Evolutionary conservation across 345 rosid species (phyloP).

Genomic region (Gossypium ekmanianum): DNA sequence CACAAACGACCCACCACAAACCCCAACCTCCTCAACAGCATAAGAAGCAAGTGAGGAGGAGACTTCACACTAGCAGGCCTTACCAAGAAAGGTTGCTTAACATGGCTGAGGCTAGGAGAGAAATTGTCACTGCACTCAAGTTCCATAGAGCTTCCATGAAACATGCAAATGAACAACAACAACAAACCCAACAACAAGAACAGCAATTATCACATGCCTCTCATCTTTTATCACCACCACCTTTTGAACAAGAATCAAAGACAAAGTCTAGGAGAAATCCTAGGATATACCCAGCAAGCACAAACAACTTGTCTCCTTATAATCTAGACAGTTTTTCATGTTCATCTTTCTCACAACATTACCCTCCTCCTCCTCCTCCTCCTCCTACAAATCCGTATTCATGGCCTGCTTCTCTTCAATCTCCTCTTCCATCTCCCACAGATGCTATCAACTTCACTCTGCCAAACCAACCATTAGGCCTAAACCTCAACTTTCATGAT

Average conservation of each 20-base stretch:
- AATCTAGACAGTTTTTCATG: constrained; percentile 27
- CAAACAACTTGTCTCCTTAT: constrained; percentile 25
- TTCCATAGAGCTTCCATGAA: constrained; percentile 93
- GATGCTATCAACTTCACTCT: constrained; percentile 47
- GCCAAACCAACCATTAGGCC: constrained; percentile 66
- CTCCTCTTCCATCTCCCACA: constrained; percentile 19
- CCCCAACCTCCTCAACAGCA: constrained; percentile 54
- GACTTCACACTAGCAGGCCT: constrained; percentile 89
- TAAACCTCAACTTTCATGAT: constrained; percentile 81
- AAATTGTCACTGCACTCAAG: constrained; percentile 92
- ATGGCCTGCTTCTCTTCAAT: constrained; percentile 43
- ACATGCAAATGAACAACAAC: constrained; percentile 49
- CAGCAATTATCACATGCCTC: constrained; percentile 19
- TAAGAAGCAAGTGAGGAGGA: constrained; percentile 91
- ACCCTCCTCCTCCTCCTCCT: constrained; percentile 34
- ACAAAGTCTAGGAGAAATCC: constrained; percentile 49
- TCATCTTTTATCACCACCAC: constrained; percentile 27
- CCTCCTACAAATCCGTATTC: constrained; percentile 40
- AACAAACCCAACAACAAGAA: not conserved
- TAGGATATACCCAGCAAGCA: constrained; percentile 43
- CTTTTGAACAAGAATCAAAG: constrained; percentile 42
- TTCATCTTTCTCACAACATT: constrained; percentile 20
- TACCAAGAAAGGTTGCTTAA: constrained; percentile 93
- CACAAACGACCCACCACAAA: constrained; percentile 17
- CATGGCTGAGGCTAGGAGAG: constrained; percentile 98